Conservation (phyloP, 176 grass and related monocot species). For the Hordeum marinum region DNA sequence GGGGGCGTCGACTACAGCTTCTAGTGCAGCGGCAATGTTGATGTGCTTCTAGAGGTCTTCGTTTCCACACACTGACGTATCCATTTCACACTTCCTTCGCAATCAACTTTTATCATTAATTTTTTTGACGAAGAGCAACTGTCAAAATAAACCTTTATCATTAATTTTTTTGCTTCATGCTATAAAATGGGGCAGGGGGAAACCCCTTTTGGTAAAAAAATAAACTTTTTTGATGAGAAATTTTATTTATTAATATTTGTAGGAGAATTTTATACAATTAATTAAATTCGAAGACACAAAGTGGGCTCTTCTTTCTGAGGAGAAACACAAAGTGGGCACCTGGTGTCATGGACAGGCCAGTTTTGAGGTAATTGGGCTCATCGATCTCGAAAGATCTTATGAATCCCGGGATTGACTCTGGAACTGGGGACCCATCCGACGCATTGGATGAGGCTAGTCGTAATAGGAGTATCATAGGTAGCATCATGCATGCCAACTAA, state of each 20-base stretch:
- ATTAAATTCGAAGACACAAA: not conserved
- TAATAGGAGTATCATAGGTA: too few relatives aligned
- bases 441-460: constrained; percentile 58
- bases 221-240: not conserved
- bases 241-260: not conserved
- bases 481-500: too few relatives aligned
- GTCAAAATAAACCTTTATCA: too few relatives aligned
- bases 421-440: constrained; percentile 65
- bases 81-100: not conserved
- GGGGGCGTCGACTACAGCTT: constrained; percentile 87
- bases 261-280: not conserved
- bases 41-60: constrained; percentile 68
- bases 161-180: too few relatives aligned
- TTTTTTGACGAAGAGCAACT: too few relatives aligned
- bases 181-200: too few relatives aligned
- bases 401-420: constrained; percentile 51
- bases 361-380: not conserved
- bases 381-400: not conserved
- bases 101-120: not conserved
- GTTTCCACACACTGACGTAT: constrained; percentile 66
- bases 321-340: not conserved
- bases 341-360: not conserved
- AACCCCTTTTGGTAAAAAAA: too few relatives aligned
- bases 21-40: constrained; percentile 55
- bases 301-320: too few relatives aligned